These are phyloP conservation scores for Zygosaccharomyces rouxii DNA, from an alignment of 805 yeast species.

Conservation along the genomic window DNA sequence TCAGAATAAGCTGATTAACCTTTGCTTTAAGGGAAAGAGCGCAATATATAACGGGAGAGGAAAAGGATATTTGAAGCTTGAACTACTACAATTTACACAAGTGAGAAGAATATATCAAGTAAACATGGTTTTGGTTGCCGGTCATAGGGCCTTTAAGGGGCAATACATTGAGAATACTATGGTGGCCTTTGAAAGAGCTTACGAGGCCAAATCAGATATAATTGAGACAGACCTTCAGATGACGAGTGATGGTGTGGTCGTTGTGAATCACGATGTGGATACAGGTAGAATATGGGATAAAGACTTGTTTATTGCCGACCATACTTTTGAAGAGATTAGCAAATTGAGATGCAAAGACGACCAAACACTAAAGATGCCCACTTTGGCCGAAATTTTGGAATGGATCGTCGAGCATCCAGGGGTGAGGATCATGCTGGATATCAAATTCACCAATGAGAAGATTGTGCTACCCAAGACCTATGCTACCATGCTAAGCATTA, in stretches of 20 bases:
- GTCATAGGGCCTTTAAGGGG: conserved; percentile 36
- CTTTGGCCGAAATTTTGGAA: conserved; percentile 38
- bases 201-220: conserved; percentile 42
- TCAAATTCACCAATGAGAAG: conserved; percentile 45
- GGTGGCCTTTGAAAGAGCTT: conserved; percentile 44
- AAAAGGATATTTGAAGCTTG: background rate
- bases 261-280: conserved; percentile 50
- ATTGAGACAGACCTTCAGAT: conserved; percentile 57
- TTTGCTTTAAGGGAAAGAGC: conserved; percentile 3
- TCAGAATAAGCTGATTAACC: background rate
- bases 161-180: conserved; percentile 45
- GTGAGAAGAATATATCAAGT: background rate
- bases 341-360: conserved; percentile 35
- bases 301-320: conserved; percentile 37
- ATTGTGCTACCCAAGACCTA: conserved; percentile 40
- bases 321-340: conserved; percentile 36
- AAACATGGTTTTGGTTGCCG: conserved; percentile 24
- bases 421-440: conserved; percentile 45
- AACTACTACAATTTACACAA: background rate
- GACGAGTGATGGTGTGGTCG: conserved; percentile 48
- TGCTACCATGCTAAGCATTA: conserved; percentile 35
- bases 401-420: conserved; percentile 38
- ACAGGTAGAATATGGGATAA: conserved; percentile 48
- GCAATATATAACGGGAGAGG: background rate
- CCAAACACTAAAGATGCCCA: conserved; percentile 38